A percentile compares a stretch with the other conserved stretches of the same genome.
These are phyloP conservation scores for Diaporthe sp. DNA, from an alignment of 2,329 filamentous ascomycete genomes.

Conservation along the genomic window DNA sequence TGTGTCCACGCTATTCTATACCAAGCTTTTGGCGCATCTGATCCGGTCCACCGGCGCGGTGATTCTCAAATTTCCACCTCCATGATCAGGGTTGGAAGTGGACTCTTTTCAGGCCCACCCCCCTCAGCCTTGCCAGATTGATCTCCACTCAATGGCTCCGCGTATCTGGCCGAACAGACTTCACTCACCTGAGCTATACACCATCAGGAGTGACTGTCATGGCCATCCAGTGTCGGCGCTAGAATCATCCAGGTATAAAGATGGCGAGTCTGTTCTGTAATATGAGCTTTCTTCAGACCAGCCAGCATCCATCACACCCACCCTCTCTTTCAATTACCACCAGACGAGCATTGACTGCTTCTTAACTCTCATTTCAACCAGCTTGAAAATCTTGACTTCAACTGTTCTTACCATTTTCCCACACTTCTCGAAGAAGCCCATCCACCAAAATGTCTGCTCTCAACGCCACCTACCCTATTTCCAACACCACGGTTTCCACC, in stretches of 20 bases:
- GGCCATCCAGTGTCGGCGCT: background rate
- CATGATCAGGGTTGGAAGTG: constrained; percentile 19
- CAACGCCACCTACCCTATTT: constrained; percentile 2
- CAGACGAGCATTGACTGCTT: constrained; percentile 16
- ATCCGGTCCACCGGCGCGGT: background rate
- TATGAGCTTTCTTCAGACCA: background rate
- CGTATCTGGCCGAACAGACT: constrained; percentile 19
- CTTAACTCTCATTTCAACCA: constrained; percentile 5
- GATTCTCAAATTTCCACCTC: constrained; percentile 9
- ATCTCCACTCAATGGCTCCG: constrained; percentile 18
- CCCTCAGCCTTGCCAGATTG: constrained; percentile 29
- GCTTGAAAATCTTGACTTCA: background rate
- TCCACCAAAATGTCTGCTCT: constrained; percentile 9
- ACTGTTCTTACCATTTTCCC: too few relatives aligned
- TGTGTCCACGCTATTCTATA: background rate
- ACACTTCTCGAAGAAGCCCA: constrained; percentile 2
- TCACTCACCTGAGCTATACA: constrained; percentile 15
- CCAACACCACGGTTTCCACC: constrained; percentile 7
- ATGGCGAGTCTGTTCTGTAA: background rate
- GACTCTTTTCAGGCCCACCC: background rate
- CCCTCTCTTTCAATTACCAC: background rate
- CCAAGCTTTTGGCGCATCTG: constrained; percentile 21
- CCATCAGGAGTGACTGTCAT: background rate
- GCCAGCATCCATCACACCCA: constrained; percentile 4
- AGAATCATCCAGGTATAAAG: background rate